phyloP scores from a whole-genome alignment of 306 rosid species.

The Mimosa bimucronata region DNA sequence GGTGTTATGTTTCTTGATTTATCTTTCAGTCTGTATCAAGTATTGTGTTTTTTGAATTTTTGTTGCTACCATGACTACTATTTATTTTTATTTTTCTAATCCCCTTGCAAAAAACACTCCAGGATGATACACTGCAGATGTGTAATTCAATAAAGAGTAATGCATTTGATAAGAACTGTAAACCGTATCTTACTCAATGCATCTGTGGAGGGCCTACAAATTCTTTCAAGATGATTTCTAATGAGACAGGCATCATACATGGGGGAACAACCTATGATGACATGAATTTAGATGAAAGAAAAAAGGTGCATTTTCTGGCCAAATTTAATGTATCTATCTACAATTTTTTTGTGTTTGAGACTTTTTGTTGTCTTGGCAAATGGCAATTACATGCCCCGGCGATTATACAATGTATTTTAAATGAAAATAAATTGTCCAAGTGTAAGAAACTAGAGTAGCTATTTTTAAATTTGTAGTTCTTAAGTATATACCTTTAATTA shows the following conservation, averaged over 20 bases:
- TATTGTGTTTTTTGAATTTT: constrained; percentile 16
- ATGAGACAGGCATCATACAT: constrained; percentile 29
- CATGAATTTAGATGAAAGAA: constrained; percentile 40
- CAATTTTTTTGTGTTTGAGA: neutral
- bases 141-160: constrained; percentile 54
- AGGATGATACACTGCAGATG: constrained; percentile 82
- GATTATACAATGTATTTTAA: neutral
- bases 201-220: constrained; percentile 59
- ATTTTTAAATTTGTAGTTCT: too few relatives aligned
- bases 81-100: constrained; percentile 34
- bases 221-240: constrained; percentile 74
- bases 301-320: constrained; percentile 63
- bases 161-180: constrained; percentile 51
- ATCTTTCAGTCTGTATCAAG: constrained; percentile 12
- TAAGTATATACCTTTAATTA: too few relatives aligned
- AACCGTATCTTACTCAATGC: constrained; percentile 47
- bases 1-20: constrained; percentile 5
- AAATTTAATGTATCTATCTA: constrained; percentile 25
- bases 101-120: constrained; percentile 9
- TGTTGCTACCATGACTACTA: constrained; percentile 18
- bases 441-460: too few relatives aligned
- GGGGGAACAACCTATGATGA: constrained; percentile 37
- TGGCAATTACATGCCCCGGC: neutral
- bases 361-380: neutral
- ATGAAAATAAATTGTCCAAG: too few relatives aligned